phyloP scores from a whole-genome alignment of 2,329 filamentous ascomycete genomes.

The Penicillium sp. region DNA sequence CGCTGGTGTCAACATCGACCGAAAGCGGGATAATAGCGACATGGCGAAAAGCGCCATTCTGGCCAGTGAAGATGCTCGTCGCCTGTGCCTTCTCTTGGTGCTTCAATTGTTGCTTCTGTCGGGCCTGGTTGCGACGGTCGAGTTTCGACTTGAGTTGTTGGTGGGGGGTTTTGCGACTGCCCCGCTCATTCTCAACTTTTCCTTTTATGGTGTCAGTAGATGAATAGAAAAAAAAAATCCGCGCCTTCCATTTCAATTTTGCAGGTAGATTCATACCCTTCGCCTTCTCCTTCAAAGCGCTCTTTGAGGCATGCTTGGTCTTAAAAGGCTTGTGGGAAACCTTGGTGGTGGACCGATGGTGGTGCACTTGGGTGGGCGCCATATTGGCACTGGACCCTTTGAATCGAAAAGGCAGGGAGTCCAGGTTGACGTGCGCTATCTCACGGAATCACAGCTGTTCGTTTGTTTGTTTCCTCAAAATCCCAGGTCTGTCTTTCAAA shows the following conservation, averaged over 20 bases:
- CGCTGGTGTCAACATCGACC: constrained; percentile 59
- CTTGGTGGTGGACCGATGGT: constrained; percentile 91
- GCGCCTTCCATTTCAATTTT: too few relatives aligned
- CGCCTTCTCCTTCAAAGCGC: constrained; percentile 71
- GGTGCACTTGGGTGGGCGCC: constrained; percentile 64
- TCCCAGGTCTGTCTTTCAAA: background rate
- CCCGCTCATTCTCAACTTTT: constrained; percentile 68
- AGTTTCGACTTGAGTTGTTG: constrained; percentile 98
- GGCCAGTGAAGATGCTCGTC: constrained; percentile 74
- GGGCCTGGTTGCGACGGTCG: constrained; percentile 88
- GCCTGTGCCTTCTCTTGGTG: constrained; percentile 75
- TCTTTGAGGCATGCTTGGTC: constrained; percentile 82
- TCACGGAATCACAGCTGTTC: background rate
- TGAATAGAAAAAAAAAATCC: background rate
- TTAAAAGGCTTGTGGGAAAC: constrained; percentile 84
- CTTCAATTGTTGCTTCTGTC: constrained; percentile 80
- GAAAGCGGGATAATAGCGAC: constrained; percentile 85
- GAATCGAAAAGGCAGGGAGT: constrained; percentile 74
- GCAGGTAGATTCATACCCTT: constrained; percentile 58
- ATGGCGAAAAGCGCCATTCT: constrained; percentile 78
- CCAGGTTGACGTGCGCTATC: constrained; percentile 23
- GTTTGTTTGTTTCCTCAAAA: too few relatives aligned
- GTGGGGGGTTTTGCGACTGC: constrained; percentile 77
- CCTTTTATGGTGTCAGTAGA: constrained; percentile 46
- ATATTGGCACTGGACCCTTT: constrained; percentile 68